These are phyloP conservation scores for Helotiales sp. DNA, from an alignment of 2,329 filamentous ascomycete genomes.

Conservation along the genomic window DNA sequence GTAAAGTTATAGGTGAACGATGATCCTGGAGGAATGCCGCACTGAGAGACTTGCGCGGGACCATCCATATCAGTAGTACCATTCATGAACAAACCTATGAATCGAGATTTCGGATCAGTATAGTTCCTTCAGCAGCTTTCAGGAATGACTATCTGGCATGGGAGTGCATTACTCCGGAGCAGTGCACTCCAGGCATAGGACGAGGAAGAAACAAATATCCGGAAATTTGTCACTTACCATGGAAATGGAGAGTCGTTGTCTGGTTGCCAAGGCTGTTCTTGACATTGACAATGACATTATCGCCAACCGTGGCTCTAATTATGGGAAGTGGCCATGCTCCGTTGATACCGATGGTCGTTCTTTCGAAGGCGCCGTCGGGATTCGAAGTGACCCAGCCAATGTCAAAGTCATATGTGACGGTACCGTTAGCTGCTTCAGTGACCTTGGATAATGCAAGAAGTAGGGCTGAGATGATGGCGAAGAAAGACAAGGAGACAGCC, in stretches of 20 bases:
- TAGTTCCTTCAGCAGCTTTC: too few relatives aligned
- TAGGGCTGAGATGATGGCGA: conserved; percentile 38
- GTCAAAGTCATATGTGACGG: conserved; percentile 63
- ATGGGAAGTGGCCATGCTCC: conserved; percentile 71
- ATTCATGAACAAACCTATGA: conserved; percentile 70
- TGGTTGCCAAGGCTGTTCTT: conserved; percentile 50
- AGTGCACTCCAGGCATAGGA: too few relatives aligned
- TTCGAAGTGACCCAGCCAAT: conserved; percentile 71
- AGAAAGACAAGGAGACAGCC: conserved; percentile 44
- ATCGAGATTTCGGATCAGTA: too few relatives aligned
- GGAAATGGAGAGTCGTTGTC: conserved; percentile 66
- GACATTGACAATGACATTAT: conserved; percentile 46
- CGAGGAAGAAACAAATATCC: too few relatives aligned
- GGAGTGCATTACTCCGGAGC: too few relatives aligned
- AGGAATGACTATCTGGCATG: too few relatives aligned
- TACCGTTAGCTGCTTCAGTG: conserved; percentile 40
- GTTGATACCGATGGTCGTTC: conserved; percentile 77
- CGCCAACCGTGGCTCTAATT: conserved; percentile 63
- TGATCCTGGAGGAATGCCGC: conserved; percentile 61
- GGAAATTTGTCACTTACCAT: too few relatives aligned
- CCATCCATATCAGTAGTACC: conserved; percentile 71
- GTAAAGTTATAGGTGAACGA: conserved; percentile 70
- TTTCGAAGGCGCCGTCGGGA: conserved; percentile 65
- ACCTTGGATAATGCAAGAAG: conserved; percentile 34
- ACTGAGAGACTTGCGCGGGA: conserved; percentile 65